Base-by-base conservation (phyloP, 306 rosid species). In the Prunus dulcis region DNA sequence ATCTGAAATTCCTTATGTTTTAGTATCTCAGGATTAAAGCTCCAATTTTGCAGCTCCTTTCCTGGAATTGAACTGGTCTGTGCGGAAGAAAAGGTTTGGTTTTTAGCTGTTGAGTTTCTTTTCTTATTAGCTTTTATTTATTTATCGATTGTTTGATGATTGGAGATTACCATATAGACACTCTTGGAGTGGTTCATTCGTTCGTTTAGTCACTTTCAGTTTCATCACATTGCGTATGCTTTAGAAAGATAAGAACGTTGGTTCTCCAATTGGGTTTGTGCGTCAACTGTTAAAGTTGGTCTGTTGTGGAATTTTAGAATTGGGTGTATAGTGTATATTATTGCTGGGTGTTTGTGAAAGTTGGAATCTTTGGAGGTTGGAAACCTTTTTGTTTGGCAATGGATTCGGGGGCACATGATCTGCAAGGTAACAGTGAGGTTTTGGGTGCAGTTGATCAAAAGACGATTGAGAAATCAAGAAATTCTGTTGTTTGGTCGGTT, bases 401-500 rank as follows among this genome's bases (percentile, higher is more conserved):
- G 97, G 93, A 83, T 84, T 84, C 51, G 72, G 85, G 79, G 63
- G 77, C 62, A 76, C 66, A 50, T 11, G 74, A 79, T 55, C 22
- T 58, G 38, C 53, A 62, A 49, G 78, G 63, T 12, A 76, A 61
- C 6, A 80, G 71, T 55, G 84, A 74, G 83, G 82, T 66, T 8
- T 60, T 78, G 79, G 80, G 86, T 85, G 80, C 41, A n/a, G 84
- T 75, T 77, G 80, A 73, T 82, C 87, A 78, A 22, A 83, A 65
- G 78, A 23, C 30, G 62, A 69, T 52, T 46, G 82, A 76, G 67
- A 86, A 83, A 81, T 78, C 83, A 45, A 70, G 67, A 56, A 46
- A 6, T 67, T 81, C 69, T 32, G 83, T 80, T 85, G 86, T 85
- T 60, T 84, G 79, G 82, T 80, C 74, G 67, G 82, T 69, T 69